phyloP scores from a whole-genome alignment of 208 protist genomes.

The Trypanosoma theileri region DNA sequence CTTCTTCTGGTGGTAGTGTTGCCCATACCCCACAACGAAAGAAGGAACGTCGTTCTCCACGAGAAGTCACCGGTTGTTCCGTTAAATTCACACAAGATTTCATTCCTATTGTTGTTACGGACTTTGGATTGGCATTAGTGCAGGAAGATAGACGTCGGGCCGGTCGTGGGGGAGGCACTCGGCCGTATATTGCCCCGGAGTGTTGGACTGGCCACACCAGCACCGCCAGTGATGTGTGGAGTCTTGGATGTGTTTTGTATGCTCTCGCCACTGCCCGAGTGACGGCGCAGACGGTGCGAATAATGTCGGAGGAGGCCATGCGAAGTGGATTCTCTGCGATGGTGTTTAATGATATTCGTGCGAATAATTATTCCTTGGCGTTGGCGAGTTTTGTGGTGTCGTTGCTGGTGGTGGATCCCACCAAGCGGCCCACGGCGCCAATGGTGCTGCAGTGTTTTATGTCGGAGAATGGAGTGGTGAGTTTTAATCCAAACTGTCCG shows the following conservation, averaged over 20 bases:
- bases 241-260: slow-evolving; percentile 86
- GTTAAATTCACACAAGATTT: slow-evolving; percentile 35
- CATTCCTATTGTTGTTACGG: slow-evolving; percentile 79
- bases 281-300: slow-evolving; percentile 46
- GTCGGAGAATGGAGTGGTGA: slow-evolving; percentile 39
- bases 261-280: slow-evolving; percentile 73
- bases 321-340: slow-evolving; percentile 61
- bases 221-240: slow-evolving; percentile 83
- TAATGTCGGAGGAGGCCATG: slow-evolving; percentile 78
- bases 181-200: slow-evolving; percentile 86
- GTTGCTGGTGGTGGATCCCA: slow-evolving; percentile 64
- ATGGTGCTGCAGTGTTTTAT: slow-evolving; percentile 59
- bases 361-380: slow-evolving; percentile 52
- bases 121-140: slow-evolving; percentile 80
- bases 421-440: slow-evolving; percentile 64
- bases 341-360: slow-evolving; percentile 69
- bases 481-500: slow-evolving; percentile 51
- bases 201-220: slow-evolving; percentile 55
- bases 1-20: neutral
- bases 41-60: neutral
- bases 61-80: neutral
- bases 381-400: slow-evolving; percentile 82
- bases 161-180: slow-evolving; percentile 62
- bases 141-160: slow-evolving; percentile 33
- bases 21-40: neutral